phyloP scores from a whole-genome alignment of 768 basidiomycete genomes.

The Gyrodon lividus region DNA sequence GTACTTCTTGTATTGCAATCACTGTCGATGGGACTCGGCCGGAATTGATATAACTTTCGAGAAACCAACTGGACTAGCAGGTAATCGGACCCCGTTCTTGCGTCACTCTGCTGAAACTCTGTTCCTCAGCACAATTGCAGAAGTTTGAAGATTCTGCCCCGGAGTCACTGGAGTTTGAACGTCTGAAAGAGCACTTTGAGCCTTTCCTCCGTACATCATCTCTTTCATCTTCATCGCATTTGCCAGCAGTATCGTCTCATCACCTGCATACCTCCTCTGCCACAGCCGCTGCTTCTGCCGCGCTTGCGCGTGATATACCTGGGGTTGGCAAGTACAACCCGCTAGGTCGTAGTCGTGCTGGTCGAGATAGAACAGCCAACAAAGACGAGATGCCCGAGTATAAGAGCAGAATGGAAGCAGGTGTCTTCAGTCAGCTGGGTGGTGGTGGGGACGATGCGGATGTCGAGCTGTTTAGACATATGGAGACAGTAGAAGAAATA shows the following conservation, averaged over 20 bases:
- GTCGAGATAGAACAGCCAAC: conserved; percentile 63
- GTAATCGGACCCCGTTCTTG: conserved; percentile 42
- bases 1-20: conserved; percentile 88
- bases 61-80: conserved; percentile 93
- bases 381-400: conserved; percentile 81
- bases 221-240: conserved; percentile 62
- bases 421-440: conserved; percentile 50
- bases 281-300: conserved; percentile 86
- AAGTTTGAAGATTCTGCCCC: conserved; percentile 84
- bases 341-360: conserved; percentile 43
- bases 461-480: conserved; percentile 64
- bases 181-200: conserved; percentile 96
- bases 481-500: conserved; percentile 62
- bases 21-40: conserved; percentile 93
- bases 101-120: conserved; percentile 1
- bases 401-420: conserved; percentile 66
- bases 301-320: conserved; percentile 84
- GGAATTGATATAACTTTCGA: conserved; percentile 92
- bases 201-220: conserved; percentile 86
- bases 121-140: conserved; percentile 78
- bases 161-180: conserved; percentile 87
- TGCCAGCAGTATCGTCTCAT: conserved; percentile 56
- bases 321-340: conserved; percentile 80
- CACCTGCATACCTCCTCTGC: conserved; percentile 76
- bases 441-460: conserved; percentile 66